Percentiles rank a stretch among this genome's conserved stretches.
These are phyloP conservation scores for Scytalidium lignicola DNA, from an alignment of 2,329 filamentous ascomycete genomes.

Conservation along the genomic window DNA sequence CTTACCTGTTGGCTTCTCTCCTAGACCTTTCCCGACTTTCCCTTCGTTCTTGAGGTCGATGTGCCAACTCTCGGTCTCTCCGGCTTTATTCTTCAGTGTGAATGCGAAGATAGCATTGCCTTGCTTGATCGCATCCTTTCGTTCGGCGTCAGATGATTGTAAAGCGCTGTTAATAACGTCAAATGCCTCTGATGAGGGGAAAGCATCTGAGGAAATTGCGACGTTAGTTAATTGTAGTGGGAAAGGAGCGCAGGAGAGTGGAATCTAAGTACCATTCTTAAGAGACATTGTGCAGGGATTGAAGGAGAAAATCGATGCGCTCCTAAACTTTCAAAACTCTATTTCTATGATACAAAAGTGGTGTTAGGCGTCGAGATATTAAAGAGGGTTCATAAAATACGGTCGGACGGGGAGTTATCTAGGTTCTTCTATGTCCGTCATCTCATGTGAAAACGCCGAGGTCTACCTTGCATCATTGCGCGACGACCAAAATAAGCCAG, in stretches of 20 bases:
- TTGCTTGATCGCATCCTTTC: slow-evolving; percentile 84
- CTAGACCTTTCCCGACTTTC: slow-evolving; percentile 70
- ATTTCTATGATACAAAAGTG: neutral
- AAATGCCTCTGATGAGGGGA: slow-evolving; percentile 87
- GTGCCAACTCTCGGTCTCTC: slow-evolving; percentile 82
- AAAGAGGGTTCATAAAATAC: neutral
- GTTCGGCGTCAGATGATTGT: slow-evolving; percentile 61
- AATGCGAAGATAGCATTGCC: slow-evolving; percentile 87
- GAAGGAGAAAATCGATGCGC: neutral
- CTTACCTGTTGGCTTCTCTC: slow-evolving; percentile 78
- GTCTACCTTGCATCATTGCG: neutral
- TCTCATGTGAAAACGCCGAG: neutral
- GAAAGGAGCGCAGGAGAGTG: neutral
- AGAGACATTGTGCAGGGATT: slow-evolving; percentile 57
- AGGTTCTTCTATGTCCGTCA: neutral
- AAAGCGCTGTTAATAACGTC: slow-evolving; percentile 78
- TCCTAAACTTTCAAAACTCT: neutral
- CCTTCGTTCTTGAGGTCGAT: slow-evolving; percentile 93
- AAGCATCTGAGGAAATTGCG: slow-evolving; percentile 53
- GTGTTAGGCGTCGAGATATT: neutral
- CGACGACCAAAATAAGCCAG: neutral
- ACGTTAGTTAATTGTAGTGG: slow-evolving; percentile 6
- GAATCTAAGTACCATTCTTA: slow-evolving; percentile 57
- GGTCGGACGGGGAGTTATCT: neutral
- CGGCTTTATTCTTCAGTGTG: slow-evolving; percentile 80